These are phyloP conservation scores for Pezicula neosporulosa DNA, from an alignment of 2,329 filamentous ascomycete genomes.

Conservation along the genomic window DNA sequence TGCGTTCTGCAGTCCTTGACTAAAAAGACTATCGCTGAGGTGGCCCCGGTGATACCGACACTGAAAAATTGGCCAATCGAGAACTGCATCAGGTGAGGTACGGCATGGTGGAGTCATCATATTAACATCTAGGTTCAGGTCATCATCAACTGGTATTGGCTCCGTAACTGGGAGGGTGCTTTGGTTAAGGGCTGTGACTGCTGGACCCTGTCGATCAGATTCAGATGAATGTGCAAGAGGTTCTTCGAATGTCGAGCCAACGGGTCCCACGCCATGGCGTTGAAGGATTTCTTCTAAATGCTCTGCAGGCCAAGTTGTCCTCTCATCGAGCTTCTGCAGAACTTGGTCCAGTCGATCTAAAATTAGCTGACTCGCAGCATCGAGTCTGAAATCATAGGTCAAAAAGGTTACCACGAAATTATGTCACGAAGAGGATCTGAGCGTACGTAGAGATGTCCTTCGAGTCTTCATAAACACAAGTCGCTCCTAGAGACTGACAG, in stretches of 20 bases:
- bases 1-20: background rate
- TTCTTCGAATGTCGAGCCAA: background rate
- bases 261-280: background rate
- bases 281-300: background rate
- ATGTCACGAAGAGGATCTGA: background rate
- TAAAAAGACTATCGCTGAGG: background rate
- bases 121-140: background rate
- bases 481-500: background rate
- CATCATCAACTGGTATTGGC: background rate
- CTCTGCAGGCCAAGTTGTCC: background rate
- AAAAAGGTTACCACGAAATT: background rate
- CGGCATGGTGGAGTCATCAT: background rate
- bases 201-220: background rate
- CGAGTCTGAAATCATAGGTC: background rate
- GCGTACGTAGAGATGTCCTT: background rate
- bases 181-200: background rate
- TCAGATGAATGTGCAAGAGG: background rate
- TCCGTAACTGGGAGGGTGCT: background rate
- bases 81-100: background rate
- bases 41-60: background rate
- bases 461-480: background rate
- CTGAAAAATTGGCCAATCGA: background rate
- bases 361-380: background rate
- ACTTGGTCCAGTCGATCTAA: background rate
- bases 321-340: background rate